phyloP scores from a whole-genome alignment of 352 stramenopile species.

The Pythium monospermum region DNA sequence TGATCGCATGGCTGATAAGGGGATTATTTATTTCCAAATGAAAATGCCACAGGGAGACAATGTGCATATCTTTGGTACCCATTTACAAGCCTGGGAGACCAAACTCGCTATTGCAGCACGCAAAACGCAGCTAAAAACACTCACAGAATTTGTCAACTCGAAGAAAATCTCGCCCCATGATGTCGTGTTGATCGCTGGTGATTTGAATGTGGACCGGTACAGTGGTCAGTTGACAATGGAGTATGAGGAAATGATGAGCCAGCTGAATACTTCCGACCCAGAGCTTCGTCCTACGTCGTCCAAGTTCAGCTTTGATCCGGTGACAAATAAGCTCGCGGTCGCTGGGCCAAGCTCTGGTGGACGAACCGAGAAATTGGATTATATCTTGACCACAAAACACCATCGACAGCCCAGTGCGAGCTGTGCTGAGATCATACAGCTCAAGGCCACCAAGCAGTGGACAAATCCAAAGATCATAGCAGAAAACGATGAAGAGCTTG shows the following conservation, averaged over 20 bases:
- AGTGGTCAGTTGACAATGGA: conserved; percentile 13
- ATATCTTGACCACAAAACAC: conserved; percentile 37
- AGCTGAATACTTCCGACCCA: conserved; percentile 33
- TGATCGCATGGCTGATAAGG: conserved; percentile 65
- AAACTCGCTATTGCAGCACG: conserved; percentile 33
- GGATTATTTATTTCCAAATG: conserved; percentile 55
- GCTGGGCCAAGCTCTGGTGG: conserved; percentile 54
- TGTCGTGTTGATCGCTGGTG: conserved; percentile 46
- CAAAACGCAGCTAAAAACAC: conserved; percentile 33
- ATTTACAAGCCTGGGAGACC: conserved; percentile 66
- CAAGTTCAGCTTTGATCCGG: conserved; percentile 58
- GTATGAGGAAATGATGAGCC: conserved; percentile 47
- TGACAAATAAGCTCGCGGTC: conserved; percentile 51
- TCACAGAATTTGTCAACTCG: conserved; percentile 47
- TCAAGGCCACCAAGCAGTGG: conserved; percentile 53
- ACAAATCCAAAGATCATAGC: conserved; percentile 7
- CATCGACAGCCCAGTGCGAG: conserved; percentile 29
- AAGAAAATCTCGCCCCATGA: conserved; percentile 40
- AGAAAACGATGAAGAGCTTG: conserved; percentile 25
- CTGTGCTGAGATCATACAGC: conserved; percentile 35
- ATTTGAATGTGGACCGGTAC: conserved; percentile 60
- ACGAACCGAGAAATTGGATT: conserved; percentile 53
- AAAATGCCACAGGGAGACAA: conserved; percentile 24
- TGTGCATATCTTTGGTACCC: conserved; percentile 59
- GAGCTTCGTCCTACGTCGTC: conserved; percentile 26